phyloP scores from a whole-genome alignment of 495 filamentous ascomycete genomes.

The Cercophora scortea region DNA sequence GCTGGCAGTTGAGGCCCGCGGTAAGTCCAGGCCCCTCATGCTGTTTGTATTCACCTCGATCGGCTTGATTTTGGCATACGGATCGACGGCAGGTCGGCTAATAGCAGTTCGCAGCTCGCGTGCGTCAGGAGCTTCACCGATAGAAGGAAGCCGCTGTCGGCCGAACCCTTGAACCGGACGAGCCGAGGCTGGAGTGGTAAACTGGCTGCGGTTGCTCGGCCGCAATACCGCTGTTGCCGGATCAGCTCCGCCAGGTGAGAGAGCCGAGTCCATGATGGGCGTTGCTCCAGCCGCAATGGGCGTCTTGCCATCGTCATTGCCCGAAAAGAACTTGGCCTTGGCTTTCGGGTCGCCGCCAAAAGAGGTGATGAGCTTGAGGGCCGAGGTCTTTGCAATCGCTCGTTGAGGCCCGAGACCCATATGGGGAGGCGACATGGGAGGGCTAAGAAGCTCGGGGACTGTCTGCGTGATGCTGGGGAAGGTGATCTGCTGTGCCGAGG shows the following conservation, averaged over 20 bases:
- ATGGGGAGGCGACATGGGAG: constrained; percentile 49
- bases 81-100: constrained; percentile 9
- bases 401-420: constrained; percentile 44
- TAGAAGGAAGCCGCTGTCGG: constrained; percentile 69
- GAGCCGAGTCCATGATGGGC: constrained; percentile 85
- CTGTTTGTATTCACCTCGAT: constrained; percentile 4
- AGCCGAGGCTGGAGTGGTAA: constrained; percentile 63
- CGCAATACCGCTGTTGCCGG: constrained; percentile 60
- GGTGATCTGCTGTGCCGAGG: constrained; percentile 61
- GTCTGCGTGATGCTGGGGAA: constrained; percentile 41
- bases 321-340: constrained; percentile 60
- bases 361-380: constrained; percentile 86
- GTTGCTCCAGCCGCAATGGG: constrained; percentile 74
- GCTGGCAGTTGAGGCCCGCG: constrained; percentile 40
- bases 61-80: constrained; percentile 13
- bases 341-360: constrained; percentile 56
- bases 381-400: constrained; percentile 65
- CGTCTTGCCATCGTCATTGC: constrained; percentile 60
- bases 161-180: constrained; percentile 62
- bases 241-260: constrained; percentile 61
- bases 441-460: constrained; percentile 47
- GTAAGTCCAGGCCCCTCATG: constrained; percentile 14
- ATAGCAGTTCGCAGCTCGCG: constrained; percentile 24
- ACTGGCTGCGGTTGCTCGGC: constrained; percentile 41
- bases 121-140: constrained; percentile 60